These are phyloP conservation scores for Boletus rubroflammeus DNA, from an alignment of 768 basidiomycete genomes.

Conservation along the genomic window DNA sequence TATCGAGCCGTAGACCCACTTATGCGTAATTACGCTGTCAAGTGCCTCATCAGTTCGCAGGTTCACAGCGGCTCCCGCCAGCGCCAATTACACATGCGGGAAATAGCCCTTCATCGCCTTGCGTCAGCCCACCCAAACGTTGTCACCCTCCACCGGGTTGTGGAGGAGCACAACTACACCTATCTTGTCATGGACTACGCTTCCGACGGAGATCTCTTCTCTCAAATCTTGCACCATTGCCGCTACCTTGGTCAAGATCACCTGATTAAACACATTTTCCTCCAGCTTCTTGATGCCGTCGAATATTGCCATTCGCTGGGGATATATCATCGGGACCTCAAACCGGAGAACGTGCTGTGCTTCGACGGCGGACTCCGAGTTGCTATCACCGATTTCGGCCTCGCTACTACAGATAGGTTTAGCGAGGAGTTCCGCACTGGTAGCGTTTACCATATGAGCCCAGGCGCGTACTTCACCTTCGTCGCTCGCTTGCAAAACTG, in stretches of 20 bases:
- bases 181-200: slow-evolving; percentile 95
- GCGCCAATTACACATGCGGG: slow-evolving; percentile 78
- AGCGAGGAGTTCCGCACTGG: slow-evolving; percentile 92
- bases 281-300: slow-evolving; percentile 91
- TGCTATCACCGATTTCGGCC: slow-evolving; percentile 92
- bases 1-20: slow-evolving; percentile 75
- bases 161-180: slow-evolving; percentile 77
- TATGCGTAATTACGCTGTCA: slow-evolving; percentile 75
- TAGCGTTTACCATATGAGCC: slow-evolving; percentile 98
- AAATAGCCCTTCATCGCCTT: slow-evolving; percentile 78
- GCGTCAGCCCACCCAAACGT: slow-evolving; percentile 75
- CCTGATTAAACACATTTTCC: slow-evolving; percentile 85
- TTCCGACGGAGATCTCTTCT: slow-evolving; percentile 86
- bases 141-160: slow-evolving; percentile 83
- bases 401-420: slow-evolving; percentile 82
- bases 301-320: slow-evolving; percentile 88
- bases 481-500: slow-evolving; percentile 9
- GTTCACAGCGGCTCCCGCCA: slow-evolving; percentile 47
- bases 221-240: slow-evolving; percentile 73
- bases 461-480: slow-evolving; percentile 49
- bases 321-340: slow-evolving; percentile 95
- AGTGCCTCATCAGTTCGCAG: slow-evolving; percentile 70
- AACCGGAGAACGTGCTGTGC: slow-evolving; percentile 94
- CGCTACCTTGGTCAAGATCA: slow-evolving; percentile 81
- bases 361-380: slow-evolving; percentile 73